These are phyloP conservation scores for Phytopythium kandeliae DNA, from an alignment of 352 stramenopile genomes.

Conservation along the genomic window DNA sequence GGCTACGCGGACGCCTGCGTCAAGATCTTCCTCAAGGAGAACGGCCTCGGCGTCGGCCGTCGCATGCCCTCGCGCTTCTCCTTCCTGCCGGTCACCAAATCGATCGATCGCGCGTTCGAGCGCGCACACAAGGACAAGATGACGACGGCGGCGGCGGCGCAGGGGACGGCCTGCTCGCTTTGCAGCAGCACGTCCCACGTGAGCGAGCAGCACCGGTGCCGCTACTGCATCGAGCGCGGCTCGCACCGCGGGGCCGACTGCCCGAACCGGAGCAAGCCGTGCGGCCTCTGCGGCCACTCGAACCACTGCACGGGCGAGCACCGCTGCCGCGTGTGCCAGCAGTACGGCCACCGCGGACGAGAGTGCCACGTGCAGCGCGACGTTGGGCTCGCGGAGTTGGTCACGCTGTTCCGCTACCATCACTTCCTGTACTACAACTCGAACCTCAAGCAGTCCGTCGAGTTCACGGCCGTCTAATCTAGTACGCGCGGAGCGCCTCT, in stretches of 20 bases:
- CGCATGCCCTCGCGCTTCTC: conserved; percentile 69
- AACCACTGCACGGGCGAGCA: conserved; percentile 81
- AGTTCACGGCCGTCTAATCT: conserved; percentile 49
- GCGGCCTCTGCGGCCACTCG: conserved; percentile 60
- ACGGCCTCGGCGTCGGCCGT: conserved; percentile 58
- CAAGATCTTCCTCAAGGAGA: conserved; percentile 81
- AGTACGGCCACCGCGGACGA: conserved; percentile 76
- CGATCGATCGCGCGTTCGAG: conserved; percentile 74
- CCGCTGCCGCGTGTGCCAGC: conserved; percentile 74
- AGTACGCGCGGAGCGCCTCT: conserved; percentile 28
- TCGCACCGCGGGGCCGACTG: conserved; percentile 68
- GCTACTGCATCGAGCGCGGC: conserved; percentile 77
- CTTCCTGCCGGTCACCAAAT: conserved; percentile 65
- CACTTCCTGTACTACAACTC: conserved; percentile 88
- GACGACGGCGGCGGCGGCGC: conserved; percentile 17
- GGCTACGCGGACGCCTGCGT: conserved; percentile 72
- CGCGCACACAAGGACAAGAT: conserved; percentile 43
- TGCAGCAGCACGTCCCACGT: conserved; percentile 58
- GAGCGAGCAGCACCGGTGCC: conserved; percentile 70
- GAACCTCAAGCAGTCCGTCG: conserved; percentile 84
- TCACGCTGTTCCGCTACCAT: conserved; percentile 85
- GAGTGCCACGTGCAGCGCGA: conserved; percentile 81
- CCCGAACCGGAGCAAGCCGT: conserved; percentile 64
- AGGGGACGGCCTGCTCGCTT: conserved; percentile 34
- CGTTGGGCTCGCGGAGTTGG: conserved; percentile 69